Evolutionary conservation across 192 early-diverging fungal genomes (phyloP).

Genomic region (Coemansia sp.): DNA sequence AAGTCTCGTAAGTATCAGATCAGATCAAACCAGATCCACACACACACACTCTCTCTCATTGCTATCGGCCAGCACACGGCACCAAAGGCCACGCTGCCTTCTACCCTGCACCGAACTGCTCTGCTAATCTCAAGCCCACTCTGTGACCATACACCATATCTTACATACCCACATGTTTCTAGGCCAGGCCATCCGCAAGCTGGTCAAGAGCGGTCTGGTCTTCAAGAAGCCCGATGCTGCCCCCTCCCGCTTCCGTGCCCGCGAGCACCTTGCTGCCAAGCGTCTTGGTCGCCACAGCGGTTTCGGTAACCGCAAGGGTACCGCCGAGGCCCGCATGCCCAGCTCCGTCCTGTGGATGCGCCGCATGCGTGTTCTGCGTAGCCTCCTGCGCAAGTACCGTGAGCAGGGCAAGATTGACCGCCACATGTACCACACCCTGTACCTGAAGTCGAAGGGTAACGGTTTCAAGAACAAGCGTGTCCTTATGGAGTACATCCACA

Average conservation of each 20-base stretch:
- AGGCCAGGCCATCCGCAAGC: constrained; percentile 90
- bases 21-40: no score
- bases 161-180: no score
- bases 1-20: constrained; percentile 93
- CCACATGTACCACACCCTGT: constrained; percentile 96
- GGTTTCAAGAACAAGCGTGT: constrained; percentile 99
- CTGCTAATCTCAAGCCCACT: no score
- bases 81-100: no score
- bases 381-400: constrained; percentile 95
- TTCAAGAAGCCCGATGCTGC: constrained; percentile 86
- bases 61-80: no score
- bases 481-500: constrained; percentile 99
- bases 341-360: constrained; percentile 95
- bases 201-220: constrained; percentile 95
- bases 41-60: no score
- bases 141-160: no score
- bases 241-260: constrained; percentile 91
- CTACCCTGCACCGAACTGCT: no score
- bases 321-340: constrained; percentile 98
- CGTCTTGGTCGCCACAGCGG: constrained; percentile 96
- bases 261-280: constrained; percentile 89
- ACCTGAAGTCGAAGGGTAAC: constrained; percentile 99
- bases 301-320: constrained; percentile 91
- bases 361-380: constrained; percentile 92
- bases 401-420: constrained; percentile 97